Base-by-base conservation (phyloP, 768 basidiomycete genomes). In the Mycena epipterygia region DNA sequence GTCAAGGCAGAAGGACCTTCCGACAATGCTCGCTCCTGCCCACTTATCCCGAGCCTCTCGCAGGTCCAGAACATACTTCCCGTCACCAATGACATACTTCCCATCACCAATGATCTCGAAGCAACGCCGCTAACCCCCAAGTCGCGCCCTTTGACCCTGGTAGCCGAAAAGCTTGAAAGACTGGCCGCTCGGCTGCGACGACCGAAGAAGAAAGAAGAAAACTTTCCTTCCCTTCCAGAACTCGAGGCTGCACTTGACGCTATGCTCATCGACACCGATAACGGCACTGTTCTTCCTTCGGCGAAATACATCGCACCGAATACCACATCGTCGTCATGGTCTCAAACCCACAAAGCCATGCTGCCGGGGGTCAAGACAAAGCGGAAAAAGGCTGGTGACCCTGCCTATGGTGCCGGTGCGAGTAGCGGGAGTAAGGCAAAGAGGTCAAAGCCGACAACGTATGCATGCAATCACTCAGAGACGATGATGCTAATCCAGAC, bases 321-420 rank as follows among this genome's bases (percentile, higher is more conserved):
- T 25, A 21, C 19, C 19, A 41, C 2, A 12, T 19, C 42, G 3
- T 1, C 14, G 32, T 27, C 12, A 3, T 39, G 37, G 37, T 27
- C 53, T 35, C 4, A 14, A 13, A 23, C 61, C 3, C 19, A 19
- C 11, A 27, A 30, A 3, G 16, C 23, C 2, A 56, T 63, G 39
- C 57, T 69, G 68, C 68, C 68, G 2, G 32, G 23, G 23, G 46
- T 64, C 52, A 69, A 69, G 61, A 64, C 68, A 1, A 16, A 25
- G 19, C 48, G 37, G 1, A 23, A 5, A 14, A 2, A 6, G 5
- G 58, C 48, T 16, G 58, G 58, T 2, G 59, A 68, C 33, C 44
- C 59, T 27, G 33, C 67, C 1, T 68, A 62, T 35, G 67, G 67
- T 5, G 67, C 49, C 8, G 59, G 59, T 5, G 48, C 48, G 2